Percentiles rank a stretch among this genome's conserved stretches.
Evolutionary conservation across 345 rosid species (phyloP).

Genomic region (Syzygium aqueum): DNA sequence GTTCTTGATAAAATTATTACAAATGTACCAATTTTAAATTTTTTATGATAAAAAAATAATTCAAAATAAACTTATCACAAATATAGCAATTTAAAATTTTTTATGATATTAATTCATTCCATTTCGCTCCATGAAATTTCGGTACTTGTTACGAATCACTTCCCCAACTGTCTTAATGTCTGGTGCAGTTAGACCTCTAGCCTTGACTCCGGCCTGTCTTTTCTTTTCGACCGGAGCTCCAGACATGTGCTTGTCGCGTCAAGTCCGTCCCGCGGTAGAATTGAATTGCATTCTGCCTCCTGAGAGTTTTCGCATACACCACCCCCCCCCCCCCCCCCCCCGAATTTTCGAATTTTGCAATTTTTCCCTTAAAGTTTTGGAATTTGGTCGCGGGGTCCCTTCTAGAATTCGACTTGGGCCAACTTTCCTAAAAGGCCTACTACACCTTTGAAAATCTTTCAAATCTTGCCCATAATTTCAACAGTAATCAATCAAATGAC

Average conservation of each 20-base stretch:
- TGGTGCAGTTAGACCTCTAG: background rate
- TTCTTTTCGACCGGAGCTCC: background rate
- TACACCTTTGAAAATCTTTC: background rate
- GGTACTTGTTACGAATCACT: rapidly evolving
- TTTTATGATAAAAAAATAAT: too few species aligned
- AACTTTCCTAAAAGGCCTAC: background rate
- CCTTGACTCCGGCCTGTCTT: background rate
- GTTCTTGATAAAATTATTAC: too few species aligned
- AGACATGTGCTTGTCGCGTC: background rate
- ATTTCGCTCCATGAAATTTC: background rate
- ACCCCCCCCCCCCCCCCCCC: background rate
- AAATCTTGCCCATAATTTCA: background rate
- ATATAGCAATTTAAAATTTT: too few species aligned
- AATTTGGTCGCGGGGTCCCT: background rate
- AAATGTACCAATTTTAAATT: too few species aligned
- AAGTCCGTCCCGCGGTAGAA: background rate
- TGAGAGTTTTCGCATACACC: background rate
- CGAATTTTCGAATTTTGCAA: background rate
- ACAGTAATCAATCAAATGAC: background rate
- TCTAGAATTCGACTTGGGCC: background rate
- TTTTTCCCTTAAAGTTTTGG: background rate
- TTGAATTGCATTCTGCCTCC: background rate
- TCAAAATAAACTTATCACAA: too few species aligned
- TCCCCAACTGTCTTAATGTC: background rate
- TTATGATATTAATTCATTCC: too few species aligned